A percentile compares a stretch with the other conserved stretches of the same genome.
Conservation (phyloP, 345 rosid genomes). For the Excoecaria agallocha region DNA sequence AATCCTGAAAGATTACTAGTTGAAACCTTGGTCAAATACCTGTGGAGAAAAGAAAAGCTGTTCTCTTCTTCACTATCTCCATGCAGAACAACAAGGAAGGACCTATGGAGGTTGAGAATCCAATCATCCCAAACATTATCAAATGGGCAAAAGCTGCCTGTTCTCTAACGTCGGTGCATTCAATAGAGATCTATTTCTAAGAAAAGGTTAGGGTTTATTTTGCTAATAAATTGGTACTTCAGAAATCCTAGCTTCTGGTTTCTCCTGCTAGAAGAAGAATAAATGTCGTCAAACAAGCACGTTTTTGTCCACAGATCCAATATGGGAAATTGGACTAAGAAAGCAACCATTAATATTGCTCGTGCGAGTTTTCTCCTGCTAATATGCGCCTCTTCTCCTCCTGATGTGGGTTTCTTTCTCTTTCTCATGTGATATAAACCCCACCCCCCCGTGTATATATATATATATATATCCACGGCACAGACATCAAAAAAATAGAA, state of each 20-base stretch:
- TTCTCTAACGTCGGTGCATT: neutral
- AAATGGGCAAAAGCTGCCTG: neutral
- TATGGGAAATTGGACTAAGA: constrained; percentile 22
- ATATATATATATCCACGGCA: constrained; percentile 23
- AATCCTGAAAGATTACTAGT: too few relatives aligned
- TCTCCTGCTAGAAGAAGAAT: neutral
- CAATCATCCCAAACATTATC: neutral
- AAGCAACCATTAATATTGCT: constrained; percentile 20
- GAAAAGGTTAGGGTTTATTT: neutral
- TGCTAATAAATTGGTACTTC: neutral
- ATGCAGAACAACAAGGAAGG: neutral
- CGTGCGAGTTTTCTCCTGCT: constrained; percentile 26
- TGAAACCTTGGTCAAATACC: too few relatives aligned
- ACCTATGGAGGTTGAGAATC: neutral
- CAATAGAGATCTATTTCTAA: neutral
- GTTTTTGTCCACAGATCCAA: constrained; percentile 14
- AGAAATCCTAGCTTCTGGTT: constrained; percentile 6
- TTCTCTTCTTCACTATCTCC: too few relatives aligned
- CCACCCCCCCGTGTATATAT: too few relatives aligned
- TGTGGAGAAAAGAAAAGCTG: too few relatives aligned
- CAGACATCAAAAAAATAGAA: constrained; percentile 25
- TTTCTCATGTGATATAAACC: neutral
- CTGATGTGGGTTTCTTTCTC: neutral
- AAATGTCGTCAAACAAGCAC: neutral
- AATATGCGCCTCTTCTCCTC: constrained; percentile 23